Conservation (phyloP, 768 basidiomycete species). For the Mycena rebaudengoi region DNA sequence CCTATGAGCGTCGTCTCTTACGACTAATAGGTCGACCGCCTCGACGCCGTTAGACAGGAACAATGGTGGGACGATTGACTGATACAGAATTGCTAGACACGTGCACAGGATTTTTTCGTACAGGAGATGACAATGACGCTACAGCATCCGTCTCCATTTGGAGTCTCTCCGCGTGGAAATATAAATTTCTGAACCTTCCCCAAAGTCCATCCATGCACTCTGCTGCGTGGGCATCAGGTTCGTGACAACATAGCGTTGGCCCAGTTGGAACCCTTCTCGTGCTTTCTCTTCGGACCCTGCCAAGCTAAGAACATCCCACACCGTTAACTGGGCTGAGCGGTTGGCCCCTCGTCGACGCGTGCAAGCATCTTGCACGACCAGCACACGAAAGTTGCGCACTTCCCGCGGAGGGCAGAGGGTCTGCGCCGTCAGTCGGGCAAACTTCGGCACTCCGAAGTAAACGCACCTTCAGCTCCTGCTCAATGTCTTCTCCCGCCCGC, state of each 20-base stretch:
- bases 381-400: constrained; percentile 78
- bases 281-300: constrained; percentile 59
- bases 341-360: constrained; percentile 59
- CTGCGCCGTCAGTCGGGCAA: constrained; percentile 39
- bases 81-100: not conserved
- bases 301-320: constrained; percentile 79
- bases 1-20: too few species aligned
- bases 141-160: constrained; percentile 61
- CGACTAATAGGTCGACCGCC: too few species aligned
- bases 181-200: constrained; percentile 71
- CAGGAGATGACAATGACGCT: not conserved
- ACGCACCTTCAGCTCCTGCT: constrained; percentile 75
- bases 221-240: constrained; percentile 76
- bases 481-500: constrained; percentile 65
- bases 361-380: constrained; percentile 71
- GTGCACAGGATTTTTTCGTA: not conserved
- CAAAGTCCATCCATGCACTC: constrained; percentile 75
- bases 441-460: not conserved
- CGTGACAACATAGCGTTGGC: constrained; percentile 77
- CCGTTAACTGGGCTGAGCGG: constrained; percentile 78
- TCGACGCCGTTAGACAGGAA: too few species aligned
- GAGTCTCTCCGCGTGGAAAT: constrained; percentile 73
- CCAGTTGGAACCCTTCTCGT: too few species aligned
- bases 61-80: not conserved
- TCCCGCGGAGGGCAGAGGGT: constrained; percentile 74